phyloP scores from a whole-genome alignment of 2,329 filamentous ascomycete genomes.

The Drechmeria coniospora region DNA sequence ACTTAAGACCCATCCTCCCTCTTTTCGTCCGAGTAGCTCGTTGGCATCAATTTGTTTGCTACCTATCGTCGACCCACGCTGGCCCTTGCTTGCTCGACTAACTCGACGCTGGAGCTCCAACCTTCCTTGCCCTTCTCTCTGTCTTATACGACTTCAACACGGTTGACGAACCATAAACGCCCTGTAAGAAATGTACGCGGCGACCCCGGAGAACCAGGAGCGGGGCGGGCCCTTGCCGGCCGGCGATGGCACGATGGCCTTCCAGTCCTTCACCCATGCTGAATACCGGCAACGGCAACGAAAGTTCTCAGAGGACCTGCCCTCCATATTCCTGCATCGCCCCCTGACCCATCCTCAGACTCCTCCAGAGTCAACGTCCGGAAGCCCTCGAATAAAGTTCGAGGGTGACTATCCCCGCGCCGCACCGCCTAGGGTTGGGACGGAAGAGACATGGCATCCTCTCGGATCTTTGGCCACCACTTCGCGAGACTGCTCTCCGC shows the following conservation, averaged over 20 bases:
- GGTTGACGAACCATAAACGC: not conserved
- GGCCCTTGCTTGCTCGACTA: too few species aligned
- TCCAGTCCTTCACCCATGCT: conserved; percentile 7
- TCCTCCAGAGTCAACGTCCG: conserved; percentile 17
- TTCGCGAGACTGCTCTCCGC: conserved; percentile 11
- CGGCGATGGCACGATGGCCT: conserved; percentile 8
- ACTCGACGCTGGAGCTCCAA: too few species aligned
- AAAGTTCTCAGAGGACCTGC: conserved; percentile 9
- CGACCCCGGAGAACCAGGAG: conserved; percentile 5
- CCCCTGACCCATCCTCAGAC: conserved; percentile 11
- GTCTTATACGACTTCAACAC: conserved; percentile 5
- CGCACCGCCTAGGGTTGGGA: conserved; percentile 1
- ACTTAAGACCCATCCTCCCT: conserved; percentile 9
- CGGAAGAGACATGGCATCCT: not conserved
- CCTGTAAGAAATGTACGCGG: conserved; percentile 5
- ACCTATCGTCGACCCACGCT: not conserved
- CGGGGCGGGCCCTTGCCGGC: conserved; percentile 5
- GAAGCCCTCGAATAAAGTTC: conserved; percentile 18
- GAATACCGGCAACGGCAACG: conserved; percentile 7
- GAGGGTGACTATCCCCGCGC: conserved; percentile 12
- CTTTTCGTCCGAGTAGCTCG: conserved; percentile 7
- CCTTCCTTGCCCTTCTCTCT: conserved; percentile 3
- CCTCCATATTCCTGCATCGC: conserved; percentile 7
- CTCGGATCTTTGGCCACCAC: conserved; percentile 6
- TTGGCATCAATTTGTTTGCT: not conserved